Base-by-base conservation (phyloP, 192 early-diverging fungal genomes). In the Dissophora globulifera region DNA sequence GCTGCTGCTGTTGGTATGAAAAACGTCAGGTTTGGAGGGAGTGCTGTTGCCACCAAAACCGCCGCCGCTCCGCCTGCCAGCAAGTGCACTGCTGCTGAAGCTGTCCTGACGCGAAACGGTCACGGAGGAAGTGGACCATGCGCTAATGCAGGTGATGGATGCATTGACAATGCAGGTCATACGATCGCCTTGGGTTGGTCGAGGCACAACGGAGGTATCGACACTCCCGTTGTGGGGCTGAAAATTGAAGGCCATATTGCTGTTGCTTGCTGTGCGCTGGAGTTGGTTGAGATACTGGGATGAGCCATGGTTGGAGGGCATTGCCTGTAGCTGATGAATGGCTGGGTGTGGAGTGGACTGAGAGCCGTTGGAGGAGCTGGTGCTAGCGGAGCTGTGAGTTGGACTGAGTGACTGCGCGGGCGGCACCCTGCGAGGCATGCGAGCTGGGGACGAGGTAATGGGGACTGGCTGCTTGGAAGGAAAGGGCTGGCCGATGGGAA, bases 121-220 rank as follows among this genome's bases (percentile, higher is more conserved):
- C 40, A 59, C 55, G 50, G 40, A 40, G 42, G 66, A 32, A 35
- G 40, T 46, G 42, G 66, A 19, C 33, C 45, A 40, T 27, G 66
- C 30, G 47, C 45, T 53, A 42, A 75, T 62, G 56, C 62, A 64
- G 33, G 72, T 76, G 20, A 76, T 67, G 43, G 72, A 76, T 11
- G 72, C 56, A 60, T 76, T 76, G 45, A 76, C 72, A 45, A 76
- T 76, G 35, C 72, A 76, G 31, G 72, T 67, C 72, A 76, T 76
- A 50, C 63, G 72, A 19, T 76, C 72, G 45, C 72, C 72, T 20
- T 53, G 40, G n/a, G 72, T 67, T 0, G 64, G 51, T 61, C 72
- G 72, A 32, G 72, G 72, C 17, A 60, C 45, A 31, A 64, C 26
- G 4, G 62, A 51, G 10, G 57, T 51, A 16, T 60, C 58, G 22